These are phyloP conservation scores for Phytophthora nicotianae DNA, from an alignment of 352 stramenopile genomes.

Conservation along the genomic window DNA sequence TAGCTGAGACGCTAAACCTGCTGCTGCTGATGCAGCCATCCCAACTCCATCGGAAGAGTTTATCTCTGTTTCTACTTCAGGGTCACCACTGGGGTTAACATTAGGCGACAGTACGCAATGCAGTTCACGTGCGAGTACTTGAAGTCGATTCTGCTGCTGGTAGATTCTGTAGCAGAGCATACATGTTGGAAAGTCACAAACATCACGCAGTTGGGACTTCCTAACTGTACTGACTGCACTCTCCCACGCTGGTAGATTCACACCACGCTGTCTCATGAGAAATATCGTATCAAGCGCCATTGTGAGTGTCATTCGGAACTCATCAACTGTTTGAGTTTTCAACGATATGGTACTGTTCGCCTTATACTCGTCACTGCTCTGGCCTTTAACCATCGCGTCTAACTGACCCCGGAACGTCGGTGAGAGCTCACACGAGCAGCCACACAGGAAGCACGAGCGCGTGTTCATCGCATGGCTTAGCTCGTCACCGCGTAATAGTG, in stretches of 20 bases:
- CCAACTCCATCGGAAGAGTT: slow-evolving; percentile 13
- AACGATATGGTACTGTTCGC: slow-evolving; percentile 11
- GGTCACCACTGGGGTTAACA: neutral
- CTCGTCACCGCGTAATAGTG: slow-evolving; percentile 14
- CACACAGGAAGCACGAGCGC: slow-evolving; percentile 61
- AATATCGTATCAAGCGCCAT: slow-evolving; percentile 79
- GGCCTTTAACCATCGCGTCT: slow-evolving; percentile 34
- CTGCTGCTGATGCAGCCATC: slow-evolving; percentile 22
- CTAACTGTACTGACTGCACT: slow-evolving; percentile 45
- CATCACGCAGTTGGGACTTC: slow-evolving; percentile 38
- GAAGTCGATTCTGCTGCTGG: slow-evolving; percentile 67
- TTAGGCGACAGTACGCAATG: slow-evolving; percentile 23
- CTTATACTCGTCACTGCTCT: slow-evolving; percentile 24
- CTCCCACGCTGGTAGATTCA: slow-evolving; percentile 64
- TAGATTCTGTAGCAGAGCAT: slow-evolving; percentile 80
- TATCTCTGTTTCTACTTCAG: slow-evolving; percentile 4
- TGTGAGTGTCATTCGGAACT: slow-evolving; percentile 81
- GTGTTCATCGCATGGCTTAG: slow-evolving; percentile 23
- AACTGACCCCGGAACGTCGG: slow-evolving; percentile 48
- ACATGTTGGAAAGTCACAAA: slow-evolving; percentile 68
- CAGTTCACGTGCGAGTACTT: slow-evolving; percentile 51
- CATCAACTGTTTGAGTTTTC: slow-evolving; percentile 34
- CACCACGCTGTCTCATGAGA: slow-evolving; percentile 63
- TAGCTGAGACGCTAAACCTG: slow-evolving; percentile 16
- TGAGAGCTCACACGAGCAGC: slow-evolving; percentile 55